These are phyloP conservation scores for Neopestalotiopsis sp. DNA, from an alignment of 2,329 filamentous ascomycete genomes.

Conservation along the genomic window DNA sequence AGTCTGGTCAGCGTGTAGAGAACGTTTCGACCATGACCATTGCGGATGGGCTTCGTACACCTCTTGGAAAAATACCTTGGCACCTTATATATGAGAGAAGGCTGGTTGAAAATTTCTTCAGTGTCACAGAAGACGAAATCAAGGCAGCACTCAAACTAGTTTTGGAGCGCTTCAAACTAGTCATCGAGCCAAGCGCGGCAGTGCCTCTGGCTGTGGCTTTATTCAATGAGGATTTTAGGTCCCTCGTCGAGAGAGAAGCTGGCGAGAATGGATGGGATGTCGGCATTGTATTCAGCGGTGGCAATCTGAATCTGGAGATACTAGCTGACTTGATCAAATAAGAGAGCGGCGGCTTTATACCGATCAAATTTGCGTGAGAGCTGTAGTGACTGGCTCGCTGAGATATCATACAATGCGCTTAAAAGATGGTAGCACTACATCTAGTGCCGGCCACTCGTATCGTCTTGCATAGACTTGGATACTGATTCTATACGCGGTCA, in stretches of 20 bases:
- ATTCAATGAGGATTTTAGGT: constrained; percentile 84
- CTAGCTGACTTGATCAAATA: constrained; percentile 31
- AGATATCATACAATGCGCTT: too few species aligned
- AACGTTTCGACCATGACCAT: constrained; percentile 80
- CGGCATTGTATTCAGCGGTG: constrained; percentile 64
- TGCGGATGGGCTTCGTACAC: constrained; percentile 89
- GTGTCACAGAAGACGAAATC: constrained; percentile 84
- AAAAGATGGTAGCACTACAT: too few species aligned
- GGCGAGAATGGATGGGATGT: constrained; percentile 77
- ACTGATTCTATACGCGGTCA: too few species aligned
- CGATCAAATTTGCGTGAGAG: too few species aligned
- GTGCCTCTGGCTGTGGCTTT: constrained; percentile 84
- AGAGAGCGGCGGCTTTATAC: too few species aligned
- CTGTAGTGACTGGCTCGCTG: too few species aligned
- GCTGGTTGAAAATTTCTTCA: constrained; percentile 74
- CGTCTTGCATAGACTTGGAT: too few species aligned
- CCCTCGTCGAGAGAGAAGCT: constrained; percentile 70
- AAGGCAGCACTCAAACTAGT: constrained; percentile 76
- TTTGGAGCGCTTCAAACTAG: constrained; percentile 85
- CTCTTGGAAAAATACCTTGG: constrained; percentile 80
- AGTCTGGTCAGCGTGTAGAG: constrained; percentile 66
- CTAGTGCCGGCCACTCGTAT: too few species aligned
- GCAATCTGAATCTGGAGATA: constrained; percentile 62
- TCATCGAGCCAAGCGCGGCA: constrained; percentile 86
- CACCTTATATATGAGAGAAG: constrained; percentile 70